These are phyloP conservation scores for Camellia japonica DNA, from an alignment of 148 eudicot genomes.

Conservation along the genomic window DNA sequence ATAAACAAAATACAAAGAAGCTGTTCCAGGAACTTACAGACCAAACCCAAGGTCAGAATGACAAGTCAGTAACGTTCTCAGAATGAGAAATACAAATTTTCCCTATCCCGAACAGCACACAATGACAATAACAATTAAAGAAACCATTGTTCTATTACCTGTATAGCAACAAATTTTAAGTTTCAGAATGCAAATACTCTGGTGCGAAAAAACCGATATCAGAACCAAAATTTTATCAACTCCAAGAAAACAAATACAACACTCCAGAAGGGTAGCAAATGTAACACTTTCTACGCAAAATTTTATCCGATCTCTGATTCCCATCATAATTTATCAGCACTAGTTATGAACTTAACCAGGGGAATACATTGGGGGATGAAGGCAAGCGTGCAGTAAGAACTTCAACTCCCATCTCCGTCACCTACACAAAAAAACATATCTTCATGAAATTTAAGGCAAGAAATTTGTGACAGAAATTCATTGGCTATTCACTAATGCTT, in stretches of 20 bases:
- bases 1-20: too few relatives aligned
- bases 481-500: neutral
- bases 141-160: too few relatives aligned
- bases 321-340: neutral
- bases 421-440: conserved; percentile 39
- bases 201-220: too few relatives aligned
- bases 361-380: conserved; percentile 82
- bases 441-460: neutral
- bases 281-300: neutral
- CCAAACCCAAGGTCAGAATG: too few relatives aligned
- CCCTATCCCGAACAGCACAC: too few relatives aligned
- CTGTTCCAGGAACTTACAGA: too few relatives aligned
- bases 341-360: conserved; percentile 65
- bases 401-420: conserved; percentile 91
- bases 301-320: neutral
- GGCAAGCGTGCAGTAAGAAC: conserved; percentile 88
- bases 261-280: neutral
- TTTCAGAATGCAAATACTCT: too few relatives aligned
- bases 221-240: conserved; percentile 5
- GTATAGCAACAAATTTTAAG: too few relatives aligned
- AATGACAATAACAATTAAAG: too few relatives aligned
- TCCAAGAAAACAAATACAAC: conserved; percentile 7
- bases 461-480: neutral
- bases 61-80: too few relatives aligned
- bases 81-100: too few relatives aligned